Evolutionary conservation across 2,329 filamentous ascomycete species (phyloP), one percentile per base, ranked within the genome.

Genomic region (Daldinia sp.): DNA sequence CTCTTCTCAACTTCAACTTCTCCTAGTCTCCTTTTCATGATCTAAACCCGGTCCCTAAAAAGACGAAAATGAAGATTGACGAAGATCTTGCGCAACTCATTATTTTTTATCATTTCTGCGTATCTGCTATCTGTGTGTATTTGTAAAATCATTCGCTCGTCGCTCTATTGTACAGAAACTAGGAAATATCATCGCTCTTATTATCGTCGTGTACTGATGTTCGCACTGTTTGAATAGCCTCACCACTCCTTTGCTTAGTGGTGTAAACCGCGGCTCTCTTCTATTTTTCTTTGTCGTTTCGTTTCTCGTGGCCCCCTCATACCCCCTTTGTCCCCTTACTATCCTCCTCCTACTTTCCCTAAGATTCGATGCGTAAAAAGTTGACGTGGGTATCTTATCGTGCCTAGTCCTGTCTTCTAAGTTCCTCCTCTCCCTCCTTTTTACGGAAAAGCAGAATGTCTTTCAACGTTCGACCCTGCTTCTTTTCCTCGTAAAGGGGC

Each of bases 401-500:
- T 8, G 45, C 23, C 8, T 21, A 17, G n/a, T 64, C 56, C 13
- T 66, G 48, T 10, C 17, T 30, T 23, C 57, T 37, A n/a, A 63
- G 25, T 37, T 62, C 53, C 4, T 52, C 56, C 30, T 65, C 56
- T 19, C 67, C 56, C 61, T 71, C 37, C 64, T 71, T 68, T 71
- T 74, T 66, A 64, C 72, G 57, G 67, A 74, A 69, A 61, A 72
- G 61, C 21, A 80, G 59, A 0, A 77, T 71, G 7, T 79, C 77
- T 55, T 73, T 78, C 50, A 79, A 56, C 2, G 69, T 75, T 63
- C 71, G 71, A 10, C 70, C 58, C 50, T 68, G 69, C 57, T 70
- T 70, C 63, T 71, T 71, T 57, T 74, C 72, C 43, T 78, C 75
- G 55, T 79, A 80, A 13, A 81, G 64, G 1, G 78, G 77, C 66